These are phyloP conservation scores for Choiromyces venosus DNA, from an alignment of 495 filamentous ascomycete genomes.

Conservation along the genomic window DNA sequence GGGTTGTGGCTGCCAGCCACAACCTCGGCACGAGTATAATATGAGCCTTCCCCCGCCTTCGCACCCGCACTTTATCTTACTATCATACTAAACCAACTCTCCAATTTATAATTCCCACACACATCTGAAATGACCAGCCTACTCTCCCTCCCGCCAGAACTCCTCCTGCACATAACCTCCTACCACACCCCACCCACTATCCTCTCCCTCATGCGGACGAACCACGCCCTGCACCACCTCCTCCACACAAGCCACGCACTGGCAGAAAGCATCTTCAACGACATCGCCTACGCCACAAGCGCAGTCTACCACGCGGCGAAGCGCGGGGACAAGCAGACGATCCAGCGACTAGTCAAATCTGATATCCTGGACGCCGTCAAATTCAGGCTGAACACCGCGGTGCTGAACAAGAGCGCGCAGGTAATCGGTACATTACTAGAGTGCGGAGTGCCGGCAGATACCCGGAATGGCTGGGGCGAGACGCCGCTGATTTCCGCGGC, in stretches of 20 bases:
- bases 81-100: no score
- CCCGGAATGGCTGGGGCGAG: background rate
- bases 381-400: background rate
- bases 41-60: no score
- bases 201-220: no score
- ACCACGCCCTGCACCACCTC: no score
- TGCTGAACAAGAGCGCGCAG: background rate
- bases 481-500: background rate
- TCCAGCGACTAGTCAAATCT: background rate
- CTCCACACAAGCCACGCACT: background rate
- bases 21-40: no score
- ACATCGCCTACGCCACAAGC: background rate
- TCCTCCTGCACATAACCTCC: background rate
- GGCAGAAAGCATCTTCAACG: background rate
- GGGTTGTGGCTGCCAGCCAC: no score
- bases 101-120: no score
- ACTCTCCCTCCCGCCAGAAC: background rate
- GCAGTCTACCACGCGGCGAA: background rate
- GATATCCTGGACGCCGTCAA: background rate
- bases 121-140: background rate
- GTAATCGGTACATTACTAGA: background rate
- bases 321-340: background rate
- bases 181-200: background rate
- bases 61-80: no score
- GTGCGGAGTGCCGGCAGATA: background rate